phyloP scores from a whole-genome alignment of 768 basidiomycete species.

The Leccinum aurantiacum region DNA sequence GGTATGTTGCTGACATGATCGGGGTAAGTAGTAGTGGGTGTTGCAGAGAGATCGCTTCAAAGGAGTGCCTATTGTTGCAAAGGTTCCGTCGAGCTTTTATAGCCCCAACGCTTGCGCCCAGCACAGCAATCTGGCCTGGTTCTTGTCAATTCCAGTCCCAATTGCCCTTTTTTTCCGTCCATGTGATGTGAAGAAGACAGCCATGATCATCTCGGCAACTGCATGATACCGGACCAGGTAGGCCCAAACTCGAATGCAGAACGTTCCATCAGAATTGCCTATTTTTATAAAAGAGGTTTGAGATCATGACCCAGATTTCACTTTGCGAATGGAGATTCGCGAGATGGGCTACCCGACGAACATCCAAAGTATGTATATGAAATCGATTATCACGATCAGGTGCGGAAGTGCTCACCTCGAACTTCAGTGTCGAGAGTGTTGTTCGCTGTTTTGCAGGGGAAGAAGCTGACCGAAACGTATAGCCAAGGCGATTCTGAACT shows the following conservation, averaged over 20 bases:
- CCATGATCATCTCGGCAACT: background rate
- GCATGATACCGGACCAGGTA: background rate
- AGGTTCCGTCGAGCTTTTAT: background rate
- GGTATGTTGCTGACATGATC: constrained; percentile 17
- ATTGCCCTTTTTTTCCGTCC: background rate
- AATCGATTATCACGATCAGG: background rate
- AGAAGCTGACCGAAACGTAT: background rate
- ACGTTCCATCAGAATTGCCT: background rate
- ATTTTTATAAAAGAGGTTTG: background rate
- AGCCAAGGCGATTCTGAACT: background rate
- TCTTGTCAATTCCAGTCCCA: background rate
- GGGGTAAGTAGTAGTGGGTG: background rate
- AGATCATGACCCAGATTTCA: background rate
- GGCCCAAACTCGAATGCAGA: background rate
- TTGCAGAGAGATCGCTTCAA: background rate
- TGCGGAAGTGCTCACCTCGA: background rate
- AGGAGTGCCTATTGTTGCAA: background rate
- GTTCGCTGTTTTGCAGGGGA: background rate
- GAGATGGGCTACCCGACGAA: background rate
- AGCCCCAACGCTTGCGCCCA: background rate
- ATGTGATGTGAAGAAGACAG: background rate
- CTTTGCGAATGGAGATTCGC: background rate
- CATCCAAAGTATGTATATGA: background rate
- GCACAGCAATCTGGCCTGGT: background rate
- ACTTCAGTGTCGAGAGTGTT: background rate